Conservation (phyloP, 352 stramenopile species). For the Phytophthora quininea region DNA sequence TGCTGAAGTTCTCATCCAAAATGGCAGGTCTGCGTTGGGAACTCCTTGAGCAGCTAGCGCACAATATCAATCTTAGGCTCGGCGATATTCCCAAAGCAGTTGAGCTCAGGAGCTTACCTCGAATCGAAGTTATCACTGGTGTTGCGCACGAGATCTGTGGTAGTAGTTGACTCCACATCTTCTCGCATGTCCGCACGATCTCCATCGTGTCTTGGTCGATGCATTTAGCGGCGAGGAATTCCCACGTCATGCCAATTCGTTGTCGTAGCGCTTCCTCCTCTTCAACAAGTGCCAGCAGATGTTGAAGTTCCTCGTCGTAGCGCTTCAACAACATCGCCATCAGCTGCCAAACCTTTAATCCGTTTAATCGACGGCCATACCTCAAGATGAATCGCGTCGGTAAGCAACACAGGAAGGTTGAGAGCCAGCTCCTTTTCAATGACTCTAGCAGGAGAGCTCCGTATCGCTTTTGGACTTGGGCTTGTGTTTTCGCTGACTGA, state of each 20-base stretch:
- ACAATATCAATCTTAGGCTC: background rate
- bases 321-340: conserved; percentile 15
- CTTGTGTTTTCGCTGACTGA: conserved; percentile 2
- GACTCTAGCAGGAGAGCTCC: conserved; percentile 33
- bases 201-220: conserved; percentile 18
- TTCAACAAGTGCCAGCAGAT: conserved; percentile 37
- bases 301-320: conserved; percentile 30
- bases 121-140: conserved; percentile 17
- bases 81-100: background rate
- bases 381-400: conserved; percentile 31
- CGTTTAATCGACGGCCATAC: conserved; percentile 4
- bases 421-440: conserved; percentile 23
- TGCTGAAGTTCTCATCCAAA: conserved; percentile 4
- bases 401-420: conserved; percentile 17
- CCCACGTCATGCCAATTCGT: conserved; percentile 21
- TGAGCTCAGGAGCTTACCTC: conserved; percentile 11
- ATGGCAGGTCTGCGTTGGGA: background rate
- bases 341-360: background rate
- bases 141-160: conserved; percentile 14
- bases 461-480: conserved; percentile 27
- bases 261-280: conserved; percentile 34
- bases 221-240: conserved; percentile 20
- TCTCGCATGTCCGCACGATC: conserved; percentile 16
- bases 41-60: background rate
- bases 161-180: conserved; percentile 24